Evolutionary conservation across 257 asterid genomes (phyloP), one percentile per base, ranked within the genome.

Genomic region (Rehmannia glutinosa): DNA sequence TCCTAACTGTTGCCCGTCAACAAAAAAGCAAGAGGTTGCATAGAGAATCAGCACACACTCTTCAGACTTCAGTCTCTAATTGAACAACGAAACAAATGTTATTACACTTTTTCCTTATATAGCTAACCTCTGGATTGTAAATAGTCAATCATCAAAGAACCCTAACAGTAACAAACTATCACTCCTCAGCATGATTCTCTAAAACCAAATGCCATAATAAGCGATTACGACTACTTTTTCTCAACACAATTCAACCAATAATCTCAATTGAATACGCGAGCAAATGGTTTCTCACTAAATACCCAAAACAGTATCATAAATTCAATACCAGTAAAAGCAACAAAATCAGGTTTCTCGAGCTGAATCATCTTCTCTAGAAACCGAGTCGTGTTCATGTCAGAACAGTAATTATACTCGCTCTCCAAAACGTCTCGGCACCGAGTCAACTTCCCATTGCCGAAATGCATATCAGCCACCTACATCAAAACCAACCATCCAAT

Each of bases 381-480:
- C 70, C 58, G 72, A 52, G 97, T 86, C 1, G 97, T 79, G 77
- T 92, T 92, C 35, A 86, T 78, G 72, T 92, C 98, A 13, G 98
- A 75, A 68, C 98, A 92, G 70, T 81, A 54, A 35, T 73, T 75
- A 57, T 78, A 84, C 73, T 90, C 96, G 60, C 64, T 73, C 21
- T 82, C 85, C 85, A 84, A 49, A 63, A 92, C 97, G 32, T 92
- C 98, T 50, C 97, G 80, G 73, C 98, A 92, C 50, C 91, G 88
- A 72, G 96, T 92, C 75, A 83, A 35, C 79, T 74, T 73, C 67
- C 98, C 97, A 69, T 92, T 92, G 42, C 98, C 98, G 23, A 78
- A 87, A 75, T 92, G 98, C 97, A 92, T 86, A 86, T 92, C 98
- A 20, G 98, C 98, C 42, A 92, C 98, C 98, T 89, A n/a, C 39